Evolutionary conservation across 129 eudicot species (phyloP).

Genomic region (Apium graveolens): DNA sequence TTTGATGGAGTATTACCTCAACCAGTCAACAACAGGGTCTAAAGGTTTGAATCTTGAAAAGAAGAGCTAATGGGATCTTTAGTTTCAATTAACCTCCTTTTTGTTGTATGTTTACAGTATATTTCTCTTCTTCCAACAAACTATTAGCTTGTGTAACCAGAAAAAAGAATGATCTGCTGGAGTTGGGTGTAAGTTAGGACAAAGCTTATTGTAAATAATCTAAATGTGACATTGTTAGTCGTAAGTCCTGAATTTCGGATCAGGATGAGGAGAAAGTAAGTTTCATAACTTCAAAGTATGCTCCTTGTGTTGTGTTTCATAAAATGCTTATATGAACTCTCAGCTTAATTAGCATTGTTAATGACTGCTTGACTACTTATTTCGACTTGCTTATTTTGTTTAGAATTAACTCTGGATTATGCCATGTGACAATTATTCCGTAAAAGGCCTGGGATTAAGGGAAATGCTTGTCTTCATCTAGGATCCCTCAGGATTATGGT

Average conservation of each 20-base stretch:
- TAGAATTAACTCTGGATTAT: not conserved
- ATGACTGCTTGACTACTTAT: too few species aligned
- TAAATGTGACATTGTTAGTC: not conserved
- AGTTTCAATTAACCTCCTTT: not conserved
- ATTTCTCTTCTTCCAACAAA: not conserved
- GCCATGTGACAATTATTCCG: too few species aligned
- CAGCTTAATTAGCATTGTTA: not conserved
- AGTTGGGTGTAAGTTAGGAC: not conserved
- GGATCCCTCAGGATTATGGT: too few species aligned
- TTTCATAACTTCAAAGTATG: not conserved
- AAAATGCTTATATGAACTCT: not conserved
- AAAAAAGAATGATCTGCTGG: not conserved
- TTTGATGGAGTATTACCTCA: conserved; percentile 84
- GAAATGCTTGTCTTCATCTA: too few species aligned
- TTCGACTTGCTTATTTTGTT: not conserved
- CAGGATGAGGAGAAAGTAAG: not conserved
- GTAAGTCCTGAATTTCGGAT: not conserved
- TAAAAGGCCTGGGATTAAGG: too few species aligned
- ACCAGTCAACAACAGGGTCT: conserved; percentile 79
- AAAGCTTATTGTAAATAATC: not conserved
- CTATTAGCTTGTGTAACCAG: not conserved
- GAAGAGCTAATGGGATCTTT: not conserved
- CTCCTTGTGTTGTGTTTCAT: not conserved
- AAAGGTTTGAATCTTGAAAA: conserved; percentile 10
- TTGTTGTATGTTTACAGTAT: not conserved